These are phyloP conservation scores for Daldinia concentrica DNA, from an alignment of 495 filamentous ascomycete species.

Conservation along the genomic window DNA sequence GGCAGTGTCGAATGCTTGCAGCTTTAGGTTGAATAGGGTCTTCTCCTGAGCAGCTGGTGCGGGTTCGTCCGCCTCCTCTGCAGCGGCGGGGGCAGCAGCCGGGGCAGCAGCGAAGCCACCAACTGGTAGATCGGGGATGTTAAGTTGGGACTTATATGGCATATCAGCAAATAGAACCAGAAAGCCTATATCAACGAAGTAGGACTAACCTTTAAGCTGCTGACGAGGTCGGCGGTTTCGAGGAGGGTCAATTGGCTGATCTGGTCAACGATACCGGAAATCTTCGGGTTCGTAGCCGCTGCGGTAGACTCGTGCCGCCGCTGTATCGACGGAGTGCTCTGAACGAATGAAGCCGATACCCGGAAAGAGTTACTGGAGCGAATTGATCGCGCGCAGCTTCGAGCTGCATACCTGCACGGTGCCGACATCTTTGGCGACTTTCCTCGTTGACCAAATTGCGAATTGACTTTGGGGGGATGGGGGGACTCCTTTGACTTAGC, in stretches of 20 bases:
- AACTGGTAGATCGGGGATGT: slow-evolving; percentile 97
- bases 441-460: slow-evolving; percentile 28
- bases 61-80: slow-evolving; percentile 79
- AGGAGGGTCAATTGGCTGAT: slow-evolving; percentile 97
- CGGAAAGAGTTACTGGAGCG: slow-evolving; percentile 51
- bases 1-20: slow-evolving; percentile 83
- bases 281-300: slow-evolving; percentile 81
- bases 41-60: slow-evolving; percentile 90
- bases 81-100: slow-evolving; percentile 67
- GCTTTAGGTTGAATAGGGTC: slow-evolving; percentile 95
- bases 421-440: slow-evolving; percentile 62
- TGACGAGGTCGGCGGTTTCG: slow-evolving; percentile 95
- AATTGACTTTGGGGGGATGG: slow-evolving; percentile 26
- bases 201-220: slow-evolving; percentile 78
- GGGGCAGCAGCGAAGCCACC: slow-evolving; percentile 74
- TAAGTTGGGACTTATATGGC: slow-evolving; percentile 76
- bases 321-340: slow-evolving; percentile 47
- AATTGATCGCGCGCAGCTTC: slow-evolving; percentile 67
- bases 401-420: slow-evolving; percentile 65
- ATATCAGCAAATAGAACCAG: slow-evolving; percentile 29
- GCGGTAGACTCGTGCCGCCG: slow-evolving; percentile 80
- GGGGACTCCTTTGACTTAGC: slow-evolving; percentile 16
- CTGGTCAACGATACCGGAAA: slow-evolving; percentile 91
- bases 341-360: slow-evolving; percentile 52
- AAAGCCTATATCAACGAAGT: neutral